phyloP scores from a whole-genome alignment of 768 basidiomycete genomes.

The Phylloporus scabripes region DNA sequence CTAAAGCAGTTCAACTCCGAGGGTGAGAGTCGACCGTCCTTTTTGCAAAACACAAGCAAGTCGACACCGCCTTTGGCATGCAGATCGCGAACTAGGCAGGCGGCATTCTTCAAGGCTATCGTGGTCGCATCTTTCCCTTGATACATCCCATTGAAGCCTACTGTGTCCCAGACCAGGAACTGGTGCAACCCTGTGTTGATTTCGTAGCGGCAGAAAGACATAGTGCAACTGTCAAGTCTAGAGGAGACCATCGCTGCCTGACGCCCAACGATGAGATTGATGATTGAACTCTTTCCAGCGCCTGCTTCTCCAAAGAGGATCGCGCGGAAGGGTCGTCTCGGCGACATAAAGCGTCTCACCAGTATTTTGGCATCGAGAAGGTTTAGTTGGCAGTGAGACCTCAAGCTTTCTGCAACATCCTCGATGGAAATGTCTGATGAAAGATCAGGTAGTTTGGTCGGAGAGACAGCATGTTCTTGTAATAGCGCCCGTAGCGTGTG shows the following conservation, averaged over 20 bases:
- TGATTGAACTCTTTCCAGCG: constrained; percentile 36
- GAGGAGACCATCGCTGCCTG: constrained; percentile 23
- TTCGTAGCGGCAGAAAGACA: constrained; percentile 22
- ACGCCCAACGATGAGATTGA: constrained; percentile 35
- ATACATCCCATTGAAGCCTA: constrained; percentile 23
- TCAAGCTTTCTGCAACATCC: constrained; percentile 7
- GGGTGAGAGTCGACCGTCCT: constrained; percentile 25
- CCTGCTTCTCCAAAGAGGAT: constrained; percentile 40
- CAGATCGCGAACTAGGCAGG: constrained; percentile 27
- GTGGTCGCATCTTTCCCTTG: constrained; percentile 3
- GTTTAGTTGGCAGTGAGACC: constrained; percentile 9
- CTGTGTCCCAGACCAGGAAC: constrained; percentile 31
- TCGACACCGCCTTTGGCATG: constrained; percentile 30
- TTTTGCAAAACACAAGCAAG: constrained; percentile 36
- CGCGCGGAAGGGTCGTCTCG: constrained; percentile 21
- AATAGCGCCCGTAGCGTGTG: constrained; percentile 8
- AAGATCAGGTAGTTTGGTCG: constrained; percentile 15
- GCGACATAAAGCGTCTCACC: constrained; percentile 9
- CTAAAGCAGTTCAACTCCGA: constrained; percentile 28
- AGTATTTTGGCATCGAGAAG: constrained; percentile 8
- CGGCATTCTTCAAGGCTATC: constrained; percentile 23
- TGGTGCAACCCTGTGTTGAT: constrained; percentile 15
- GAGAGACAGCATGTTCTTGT: constrained; percentile 1
- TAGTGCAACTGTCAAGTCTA: constrained; percentile 30
- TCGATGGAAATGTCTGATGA: constrained; percentile 2